Conservation (phyloP, 257 asterid species). For the Prunella vulgaris region DNA sequence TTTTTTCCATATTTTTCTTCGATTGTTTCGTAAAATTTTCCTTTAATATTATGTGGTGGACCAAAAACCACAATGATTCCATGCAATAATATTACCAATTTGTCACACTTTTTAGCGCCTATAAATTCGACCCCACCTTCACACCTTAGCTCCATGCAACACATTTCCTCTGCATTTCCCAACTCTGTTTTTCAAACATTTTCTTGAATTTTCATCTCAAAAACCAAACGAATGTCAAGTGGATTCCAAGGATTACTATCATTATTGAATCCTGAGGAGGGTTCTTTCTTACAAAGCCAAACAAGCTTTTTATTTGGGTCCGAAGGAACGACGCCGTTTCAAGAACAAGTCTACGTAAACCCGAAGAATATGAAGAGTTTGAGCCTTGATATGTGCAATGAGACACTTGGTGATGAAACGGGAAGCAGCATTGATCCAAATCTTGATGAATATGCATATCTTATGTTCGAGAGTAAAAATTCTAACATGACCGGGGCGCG, state of each 20-base stretch:
- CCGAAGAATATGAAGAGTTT: conserved; percentile 35
- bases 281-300: conserved; percentile 19
- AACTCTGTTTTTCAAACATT: background rate
- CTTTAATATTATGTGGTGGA: background rate
- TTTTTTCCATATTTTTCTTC: background rate
- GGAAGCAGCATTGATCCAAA: conserved; percentile 46
- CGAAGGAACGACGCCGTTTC: background rate
- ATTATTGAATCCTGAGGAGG: background rate
- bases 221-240: conserved; percentile 26
- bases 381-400: conserved; percentile 76
- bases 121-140: conserved; percentile 42
- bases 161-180: conserved; percentile 16
- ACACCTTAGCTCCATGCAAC: conserved; percentile 38
- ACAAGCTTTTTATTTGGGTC: background rate
- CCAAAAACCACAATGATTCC: conserved; percentile 17
- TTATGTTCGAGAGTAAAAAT: conserved; percentile 6
- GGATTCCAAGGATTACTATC: background rate
- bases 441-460: conserved; percentile 30
- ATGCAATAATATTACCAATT: background rate
- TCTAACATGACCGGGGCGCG: background rate
- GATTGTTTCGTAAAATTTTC: background rate
- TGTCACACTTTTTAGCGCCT: conserved; percentile 27
- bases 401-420: conserved; percentile 62
- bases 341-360: conserved; percentile 34
- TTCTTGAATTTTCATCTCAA: conserved; percentile 13